These are phyloP conservation scores for Draba incana DNA, from an alignment of 345 rosid species.

Conservation along the genomic window DNA sequence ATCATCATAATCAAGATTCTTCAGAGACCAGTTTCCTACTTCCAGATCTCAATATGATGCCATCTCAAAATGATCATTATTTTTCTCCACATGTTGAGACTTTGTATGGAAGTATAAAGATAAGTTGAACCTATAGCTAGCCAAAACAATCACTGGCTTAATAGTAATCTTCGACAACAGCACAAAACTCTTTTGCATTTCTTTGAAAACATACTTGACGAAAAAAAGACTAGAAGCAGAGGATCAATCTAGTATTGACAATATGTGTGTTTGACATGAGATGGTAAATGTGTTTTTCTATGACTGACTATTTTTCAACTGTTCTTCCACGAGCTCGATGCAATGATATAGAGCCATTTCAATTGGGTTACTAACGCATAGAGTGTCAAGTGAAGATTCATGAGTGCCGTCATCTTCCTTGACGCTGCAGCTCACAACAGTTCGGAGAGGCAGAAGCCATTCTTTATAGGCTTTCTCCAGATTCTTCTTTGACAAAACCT, in stretches of 20 bases:
- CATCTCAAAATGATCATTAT: conserved; percentile 46
- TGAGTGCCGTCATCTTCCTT: conserved; percentile 42
- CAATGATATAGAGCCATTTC: conserved; percentile 79
- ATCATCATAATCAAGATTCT: not conserved
- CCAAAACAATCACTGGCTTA: not conserved
- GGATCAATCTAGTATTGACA: too few species aligned
- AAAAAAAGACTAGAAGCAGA: not conserved
- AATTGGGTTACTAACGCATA: conserved; percentile 60
- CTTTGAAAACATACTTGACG: not conserved
- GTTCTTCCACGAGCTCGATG: conserved; percentile 86
- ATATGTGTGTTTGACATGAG: too few species aligned
- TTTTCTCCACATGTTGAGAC: conserved; percentile 31
- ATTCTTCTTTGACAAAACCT: conserved; percentile 55
- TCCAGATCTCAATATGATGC: conserved; percentile 74
- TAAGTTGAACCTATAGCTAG: conserved; percentile 16
- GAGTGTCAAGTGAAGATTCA: conserved; percentile 35
- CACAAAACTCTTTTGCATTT: conserved; percentile 1
- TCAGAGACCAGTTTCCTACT: conserved; percentile 38
- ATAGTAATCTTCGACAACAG: not conserved
- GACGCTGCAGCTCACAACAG: conserved; percentile 53
- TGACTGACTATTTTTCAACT: conserved; percentile 38
- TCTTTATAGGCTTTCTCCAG: conserved; percentile 64
- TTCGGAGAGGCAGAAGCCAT: conserved; percentile 87
- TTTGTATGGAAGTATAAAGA: conserved; percentile 42
- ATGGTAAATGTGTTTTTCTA: too few species aligned